Conservation (phyloP, 805 yeast species). For the Saccharomycodes ludwigii region DNA sequence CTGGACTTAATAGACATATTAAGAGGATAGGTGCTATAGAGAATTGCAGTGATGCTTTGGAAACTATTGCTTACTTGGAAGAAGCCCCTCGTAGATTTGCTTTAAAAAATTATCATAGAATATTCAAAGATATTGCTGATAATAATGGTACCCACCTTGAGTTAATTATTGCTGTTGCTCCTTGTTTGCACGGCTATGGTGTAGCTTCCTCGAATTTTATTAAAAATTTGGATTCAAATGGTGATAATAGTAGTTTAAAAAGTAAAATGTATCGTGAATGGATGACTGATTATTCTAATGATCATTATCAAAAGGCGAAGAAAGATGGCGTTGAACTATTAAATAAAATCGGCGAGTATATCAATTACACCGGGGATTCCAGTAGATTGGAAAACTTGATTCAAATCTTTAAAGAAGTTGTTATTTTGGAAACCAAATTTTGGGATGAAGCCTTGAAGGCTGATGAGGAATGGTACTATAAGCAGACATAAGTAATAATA, state of each 20-base stretch:
- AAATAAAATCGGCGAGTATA: constrained; percentile 29
- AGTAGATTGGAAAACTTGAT: constrained; percentile 39
- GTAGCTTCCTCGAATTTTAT: constrained; percentile 39
- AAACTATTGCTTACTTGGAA: constrained; percentile 32
- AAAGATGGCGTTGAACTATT: constrained; percentile 36
- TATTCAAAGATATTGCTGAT: constrained; percentile 42
- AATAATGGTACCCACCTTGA: constrained; percentile 47
- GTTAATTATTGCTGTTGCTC: constrained; percentile 56
- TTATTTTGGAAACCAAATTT: constrained; percentile 49
- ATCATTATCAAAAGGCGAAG: constrained; percentile 45
- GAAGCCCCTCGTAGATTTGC: constrained; percentile 41
- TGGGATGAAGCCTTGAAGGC: constrained; percentile 47
- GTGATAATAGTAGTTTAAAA: too few species aligned
- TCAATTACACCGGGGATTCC: constrained; percentile 28
- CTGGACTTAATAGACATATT: constrained; percentile 46
- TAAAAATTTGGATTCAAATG: too few species aligned
- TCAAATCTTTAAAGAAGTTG: constrained; percentile 47
- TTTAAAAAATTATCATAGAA: constrained; percentile 48
- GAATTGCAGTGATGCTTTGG: constrained; percentile 28
- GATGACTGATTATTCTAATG: constrained; percentile 50
- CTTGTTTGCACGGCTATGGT: constrained; percentile 65
- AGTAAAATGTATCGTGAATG: constrained; percentile 36
- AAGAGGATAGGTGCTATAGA: too few species aligned
- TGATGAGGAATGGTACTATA: too few species aligned
- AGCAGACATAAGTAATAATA: too few species aligned